A percentile compares a stretch with the other conserved stretches of the same genome.
Conservation (phyloP, 495 filamentous ascomycete genomes). For the Talaromyces proteolyticus region DNA sequence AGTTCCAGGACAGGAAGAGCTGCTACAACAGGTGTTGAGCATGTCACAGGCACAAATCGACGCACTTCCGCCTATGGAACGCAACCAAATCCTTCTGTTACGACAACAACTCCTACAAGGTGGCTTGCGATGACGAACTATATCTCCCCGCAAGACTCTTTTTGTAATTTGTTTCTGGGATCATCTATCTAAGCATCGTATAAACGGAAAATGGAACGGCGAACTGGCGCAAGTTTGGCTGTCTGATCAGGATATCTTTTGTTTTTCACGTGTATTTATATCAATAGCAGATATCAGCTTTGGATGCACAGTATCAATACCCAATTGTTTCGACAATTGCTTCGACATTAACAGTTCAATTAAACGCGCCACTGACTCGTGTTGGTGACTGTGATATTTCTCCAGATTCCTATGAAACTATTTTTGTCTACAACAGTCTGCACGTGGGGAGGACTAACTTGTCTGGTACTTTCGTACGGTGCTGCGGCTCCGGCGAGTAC, state of each 20-base stretch:
- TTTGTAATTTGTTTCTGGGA: too few species aligned
- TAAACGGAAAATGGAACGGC: neutral
- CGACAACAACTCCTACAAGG: constrained; percentile 49
- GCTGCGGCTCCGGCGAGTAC: too few species aligned
- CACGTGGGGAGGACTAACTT: too few species aligned
- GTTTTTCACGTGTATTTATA: neutral
- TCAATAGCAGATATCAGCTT: neutral
- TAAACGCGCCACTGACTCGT: too few species aligned
- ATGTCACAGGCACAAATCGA: constrained; percentile 74
- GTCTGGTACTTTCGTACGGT: too few species aligned
- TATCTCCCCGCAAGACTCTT: neutral
- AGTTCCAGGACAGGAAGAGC: constrained; percentile 52
- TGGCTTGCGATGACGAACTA: constrained; percentile 25
- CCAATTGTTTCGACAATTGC: neutral
- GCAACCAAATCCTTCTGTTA: constrained; percentile 70
- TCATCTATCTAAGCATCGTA: neutral
- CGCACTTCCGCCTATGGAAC: constrained; percentile 62
- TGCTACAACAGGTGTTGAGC: constrained; percentile 68
- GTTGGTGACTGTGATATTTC: too few species aligned
- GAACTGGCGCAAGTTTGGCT: neutral
- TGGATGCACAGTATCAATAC: neutral
- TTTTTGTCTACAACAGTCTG: too few species aligned
- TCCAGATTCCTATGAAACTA: too few species aligned
- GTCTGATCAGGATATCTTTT: neutral
- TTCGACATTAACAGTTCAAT: too few species aligned